A percentile compares a stretch with the other conserved stretches of the same genome.
These are phyloP conservation scores for Magnaporthales sp. DNA, from an alignment of 2,329 filamentous ascomycete genomes.

Conservation along the genomic window DNA sequence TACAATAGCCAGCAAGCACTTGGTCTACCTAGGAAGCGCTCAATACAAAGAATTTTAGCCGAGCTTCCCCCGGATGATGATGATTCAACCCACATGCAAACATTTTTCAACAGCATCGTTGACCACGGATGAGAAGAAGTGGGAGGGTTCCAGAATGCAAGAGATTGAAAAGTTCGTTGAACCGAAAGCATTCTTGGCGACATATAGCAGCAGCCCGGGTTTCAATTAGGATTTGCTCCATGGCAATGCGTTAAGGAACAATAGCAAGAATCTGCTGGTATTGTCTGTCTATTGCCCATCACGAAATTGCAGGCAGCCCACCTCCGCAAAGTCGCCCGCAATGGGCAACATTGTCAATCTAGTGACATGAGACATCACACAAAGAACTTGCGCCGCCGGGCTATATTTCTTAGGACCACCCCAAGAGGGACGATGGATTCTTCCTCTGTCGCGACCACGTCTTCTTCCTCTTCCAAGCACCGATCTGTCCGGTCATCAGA, in stretches of 20 bases:
- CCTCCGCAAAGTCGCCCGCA: not conserved
- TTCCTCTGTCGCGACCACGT: not conserved
- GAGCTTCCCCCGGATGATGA: not conserved
- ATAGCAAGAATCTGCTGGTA: constrained; percentile 2
- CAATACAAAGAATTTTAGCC: not conserved
- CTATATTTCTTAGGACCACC: constrained; percentile 3
- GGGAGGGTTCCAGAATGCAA: not conserved
- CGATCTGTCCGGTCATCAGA: not conserved
- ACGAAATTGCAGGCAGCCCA: not conserved
- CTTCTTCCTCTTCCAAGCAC: not conserved
- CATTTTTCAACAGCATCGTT: not conserved
- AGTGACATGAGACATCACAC: constrained; percentile 4
- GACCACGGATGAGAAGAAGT: not conserved
- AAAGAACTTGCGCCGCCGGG: constrained; percentile 5
- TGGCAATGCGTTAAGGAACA: not conserved
- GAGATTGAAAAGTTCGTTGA: not conserved
- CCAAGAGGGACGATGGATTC: not conserved
- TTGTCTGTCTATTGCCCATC: not conserved
- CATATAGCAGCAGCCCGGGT: not conserved
- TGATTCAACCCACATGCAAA: not conserved
- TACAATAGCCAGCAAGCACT: not conserved
- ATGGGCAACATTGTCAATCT: not conserved
- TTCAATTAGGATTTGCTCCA: not conserved
- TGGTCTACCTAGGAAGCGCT: not conserved
- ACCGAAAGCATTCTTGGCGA: not conserved